Conservation (phyloP, 306 rosid genomes). For the Pyrus pyrifolia region DNA sequence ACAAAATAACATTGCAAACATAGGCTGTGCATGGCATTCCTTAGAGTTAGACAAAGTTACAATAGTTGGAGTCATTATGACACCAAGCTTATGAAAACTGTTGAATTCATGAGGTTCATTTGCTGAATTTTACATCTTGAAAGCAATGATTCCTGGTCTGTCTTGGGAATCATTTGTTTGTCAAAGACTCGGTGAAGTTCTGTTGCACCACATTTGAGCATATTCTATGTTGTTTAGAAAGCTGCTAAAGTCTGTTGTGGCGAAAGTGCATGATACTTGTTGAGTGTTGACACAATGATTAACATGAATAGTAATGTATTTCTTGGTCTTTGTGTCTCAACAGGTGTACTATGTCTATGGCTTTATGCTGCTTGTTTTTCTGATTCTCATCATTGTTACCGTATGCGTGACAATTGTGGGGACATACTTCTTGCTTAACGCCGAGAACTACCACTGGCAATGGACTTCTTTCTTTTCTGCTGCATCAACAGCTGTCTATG, state of each 20-base stretch:
- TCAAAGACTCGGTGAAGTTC: background rate
- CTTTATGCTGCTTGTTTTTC: constrained; percentile 93
- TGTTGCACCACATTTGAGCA: background rate
- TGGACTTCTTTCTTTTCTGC: constrained; percentile 99
- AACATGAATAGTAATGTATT: constrained; percentile 4
- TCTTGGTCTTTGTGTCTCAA: constrained; percentile 29
- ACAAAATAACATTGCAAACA: background rate
- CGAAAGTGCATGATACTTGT: background rate
- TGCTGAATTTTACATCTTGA: background rate
- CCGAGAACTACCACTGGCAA: constrained; percentile 99
- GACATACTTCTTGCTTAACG: constrained; percentile 90
- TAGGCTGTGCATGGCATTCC: background rate
- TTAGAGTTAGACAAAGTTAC: background rate
- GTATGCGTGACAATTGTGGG: constrained; percentile 99
- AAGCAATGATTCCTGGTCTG: background rate
- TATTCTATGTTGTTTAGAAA: background rate
- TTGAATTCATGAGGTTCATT: background rate
- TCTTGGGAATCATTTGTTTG: background rate
- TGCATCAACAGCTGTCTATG: constrained; percentile 93
- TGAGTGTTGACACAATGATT: background rate
- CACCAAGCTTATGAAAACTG: background rate
- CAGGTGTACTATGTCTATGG: constrained; percentile 99
- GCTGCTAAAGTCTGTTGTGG: background rate
- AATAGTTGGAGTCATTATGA: background rate
- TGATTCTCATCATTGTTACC: constrained; percentile 85